phyloP scores from a whole-genome alignment of 139 green algal species.

The Diplosphaera chodatii region DNA sequence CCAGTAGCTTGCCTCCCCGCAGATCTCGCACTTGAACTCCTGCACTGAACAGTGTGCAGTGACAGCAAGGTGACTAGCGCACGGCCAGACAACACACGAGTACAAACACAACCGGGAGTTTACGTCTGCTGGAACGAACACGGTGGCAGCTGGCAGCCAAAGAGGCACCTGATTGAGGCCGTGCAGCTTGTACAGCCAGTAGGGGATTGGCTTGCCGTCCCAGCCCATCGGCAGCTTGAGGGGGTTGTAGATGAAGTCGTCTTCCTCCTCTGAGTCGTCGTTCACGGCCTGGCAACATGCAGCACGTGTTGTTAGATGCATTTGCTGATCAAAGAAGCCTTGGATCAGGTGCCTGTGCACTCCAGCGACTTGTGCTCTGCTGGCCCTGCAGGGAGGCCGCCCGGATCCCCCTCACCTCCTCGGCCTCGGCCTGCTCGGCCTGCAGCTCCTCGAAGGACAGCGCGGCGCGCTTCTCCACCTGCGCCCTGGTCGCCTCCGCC shows the following conservation, averaged over 20 bases:
- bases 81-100: too few relatives aligned
- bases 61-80: too few relatives aligned
- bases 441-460: constrained; percentile 90
- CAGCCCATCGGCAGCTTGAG: constrained; percentile 97
- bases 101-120: too few relatives aligned
- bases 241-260: constrained; percentile 97
- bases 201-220: constrained; percentile 99
- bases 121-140: too few relatives aligned
- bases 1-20: constrained; percentile 88
- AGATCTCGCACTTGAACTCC: constrained; percentile 97
- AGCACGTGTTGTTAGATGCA: too few relatives aligned
- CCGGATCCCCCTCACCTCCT: too few relatives aligned
- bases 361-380: too few relatives aligned
- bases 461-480: constrained; percentile 90
- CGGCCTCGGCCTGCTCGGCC: constrained; percentile 46
- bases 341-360: too few relatives aligned
- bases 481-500: constrained; percentile 63
- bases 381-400: too few relatives aligned
- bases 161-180: constrained; percentile 87
- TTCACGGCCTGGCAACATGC: neutral
- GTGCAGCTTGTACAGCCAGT: constrained; percentile 99
- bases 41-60: too few relatives aligned
- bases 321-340: too few relatives aligned
- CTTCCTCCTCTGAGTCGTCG: constrained; percentile 71
- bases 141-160: too few relatives aligned